Evolutionary conservation across 2,329 filamentous ascomycete species (phyloP).

Genomic region (Xylaria digitata): DNA sequence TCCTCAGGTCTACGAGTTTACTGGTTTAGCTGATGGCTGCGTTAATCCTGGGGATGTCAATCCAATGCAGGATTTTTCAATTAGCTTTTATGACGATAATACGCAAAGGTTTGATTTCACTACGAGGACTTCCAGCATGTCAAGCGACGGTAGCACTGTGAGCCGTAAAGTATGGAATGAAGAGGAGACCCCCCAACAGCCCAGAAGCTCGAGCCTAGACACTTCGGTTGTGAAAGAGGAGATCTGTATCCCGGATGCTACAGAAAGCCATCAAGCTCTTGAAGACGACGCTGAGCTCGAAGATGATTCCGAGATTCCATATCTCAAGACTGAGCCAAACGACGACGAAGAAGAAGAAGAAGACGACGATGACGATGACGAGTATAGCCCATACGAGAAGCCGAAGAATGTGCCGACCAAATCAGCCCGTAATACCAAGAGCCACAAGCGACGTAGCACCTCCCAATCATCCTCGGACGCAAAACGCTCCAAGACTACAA

Average conservation of each 20-base stretch:
- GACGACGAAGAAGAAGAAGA: conserved; percentile 41
- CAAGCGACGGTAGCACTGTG: conserved; percentile 48
- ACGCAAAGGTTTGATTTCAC: conserved; percentile 43
- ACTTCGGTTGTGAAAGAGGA: conserved; percentile 45
- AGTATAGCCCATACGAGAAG: conserved; percentile 43
- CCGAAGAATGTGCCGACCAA: conserved; percentile 37
- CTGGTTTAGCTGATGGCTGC: conserved; percentile 48
- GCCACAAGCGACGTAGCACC: conserved; percentile 43
- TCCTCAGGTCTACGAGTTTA: conserved; percentile 48
- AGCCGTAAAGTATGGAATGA: conserved; percentile 41
- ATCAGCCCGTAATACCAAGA: conserved; percentile 38
- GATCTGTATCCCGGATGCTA: conserved; percentile 39
- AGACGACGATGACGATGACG: conserved; percentile 42
- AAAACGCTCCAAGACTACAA: conserved; percentile 46
- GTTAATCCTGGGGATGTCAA: conserved; percentile 54
- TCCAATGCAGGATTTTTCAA: conserved; percentile 47
- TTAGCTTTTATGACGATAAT: conserved; percentile 47
- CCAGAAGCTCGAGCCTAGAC: conserved; percentile 46
- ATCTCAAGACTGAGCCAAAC: conserved; percentile 37
- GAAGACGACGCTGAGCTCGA: conserved; percentile 44
- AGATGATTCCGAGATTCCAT: conserved; percentile 35
- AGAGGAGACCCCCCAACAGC: conserved; percentile 35
- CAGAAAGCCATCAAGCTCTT: conserved; percentile 30
- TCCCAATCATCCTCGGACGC: conserved; percentile 32
- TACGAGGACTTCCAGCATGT: conserved; percentile 48